phyloP scores from a whole-genome alignment of 106 monocot species.

The Ottelia alismoides region DNA sequence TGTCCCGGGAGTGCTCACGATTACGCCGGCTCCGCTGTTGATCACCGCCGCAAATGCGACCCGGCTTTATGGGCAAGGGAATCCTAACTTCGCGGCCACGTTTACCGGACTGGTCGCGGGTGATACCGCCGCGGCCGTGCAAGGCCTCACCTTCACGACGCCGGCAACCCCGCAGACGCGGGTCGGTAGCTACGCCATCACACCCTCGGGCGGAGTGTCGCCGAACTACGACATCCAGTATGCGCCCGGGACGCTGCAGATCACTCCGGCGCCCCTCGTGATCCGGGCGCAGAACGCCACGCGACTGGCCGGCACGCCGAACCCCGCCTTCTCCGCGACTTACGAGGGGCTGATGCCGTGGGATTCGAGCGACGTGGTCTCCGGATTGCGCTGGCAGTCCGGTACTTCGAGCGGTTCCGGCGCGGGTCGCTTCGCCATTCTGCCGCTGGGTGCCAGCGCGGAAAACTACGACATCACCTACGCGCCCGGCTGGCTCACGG shows the following conservation, averaged over 20 bases:
- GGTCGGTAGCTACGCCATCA: not conserved
- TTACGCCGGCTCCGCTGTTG: not conserved
- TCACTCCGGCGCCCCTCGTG: not conserved
- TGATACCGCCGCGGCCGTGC: not conserved
- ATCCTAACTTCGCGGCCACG: not conserved
- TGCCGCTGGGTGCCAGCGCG: too few species aligned
- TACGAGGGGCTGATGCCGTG: not conserved
- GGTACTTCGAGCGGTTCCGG: not conserved
- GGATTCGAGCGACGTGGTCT: too few species aligned
- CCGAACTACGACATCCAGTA: not conserved
- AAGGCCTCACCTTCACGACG: not conserved
- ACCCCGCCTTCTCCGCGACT: not conserved
- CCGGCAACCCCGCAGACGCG: not conserved
- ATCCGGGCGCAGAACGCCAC: not conserved
- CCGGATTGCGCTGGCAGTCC: not conserved
- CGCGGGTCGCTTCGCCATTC: not conserved
- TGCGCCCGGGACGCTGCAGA: not conserved
- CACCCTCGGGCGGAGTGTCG: too few species aligned
- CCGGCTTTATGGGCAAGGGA: not conserved
- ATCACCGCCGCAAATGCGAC: not conserved
- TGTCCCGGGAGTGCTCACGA: too few species aligned
- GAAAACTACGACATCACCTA: not conserved
- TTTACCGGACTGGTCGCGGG: not conserved
- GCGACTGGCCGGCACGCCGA: not conserved
- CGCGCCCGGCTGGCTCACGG: not conserved